phyloP scores from a whole-genome alignment of 345 rosid species.

The Jatropha curcas region DNA sequence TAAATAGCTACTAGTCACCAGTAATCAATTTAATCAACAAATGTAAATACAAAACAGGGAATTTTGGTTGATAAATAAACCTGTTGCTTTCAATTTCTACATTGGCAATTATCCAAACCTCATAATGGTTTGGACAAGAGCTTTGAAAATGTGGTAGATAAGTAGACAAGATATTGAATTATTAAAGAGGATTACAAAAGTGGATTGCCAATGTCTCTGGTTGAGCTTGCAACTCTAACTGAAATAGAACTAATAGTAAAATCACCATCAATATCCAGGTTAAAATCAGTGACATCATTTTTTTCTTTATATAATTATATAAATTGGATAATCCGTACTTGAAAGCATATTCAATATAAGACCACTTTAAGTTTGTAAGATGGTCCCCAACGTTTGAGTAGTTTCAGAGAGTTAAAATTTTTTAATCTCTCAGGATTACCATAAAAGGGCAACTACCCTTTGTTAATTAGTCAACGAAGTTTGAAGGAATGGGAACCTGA shows the following conservation, averaged over 20 bases:
- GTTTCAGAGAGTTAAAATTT: neutral
- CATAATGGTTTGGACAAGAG: neutral
- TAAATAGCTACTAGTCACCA: too few relatives aligned
- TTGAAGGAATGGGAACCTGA: neutral
- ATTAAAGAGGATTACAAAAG: neutral
- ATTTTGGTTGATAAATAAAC: neutral
- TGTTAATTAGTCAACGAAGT: neutral
- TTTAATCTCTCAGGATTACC: neutral
- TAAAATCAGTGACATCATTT: too few relatives aligned
- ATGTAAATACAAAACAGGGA: neutral
- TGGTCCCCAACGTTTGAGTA: neutral
- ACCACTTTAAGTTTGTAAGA: neutral
- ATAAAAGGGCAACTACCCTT: neutral
- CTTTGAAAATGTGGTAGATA: neutral
- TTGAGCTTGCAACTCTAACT: neutral
- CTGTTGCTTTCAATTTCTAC: neutral
- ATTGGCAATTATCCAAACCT: neutral
- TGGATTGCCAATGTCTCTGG: neutral
- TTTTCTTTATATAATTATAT: too few relatives aligned
- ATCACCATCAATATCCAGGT: neutral
- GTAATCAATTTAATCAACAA: too few relatives aligned
- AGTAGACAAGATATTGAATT: neutral
- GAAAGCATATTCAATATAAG: too few relatives aligned
- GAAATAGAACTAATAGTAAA: too few relatives aligned
- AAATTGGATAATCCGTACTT: too few relatives aligned